Percentiles rank a stretch among this genome's conserved stretches.
These are phyloP conservation scores for Annulohypoxylon bovei DNA, from an alignment of 495 filamentous ascomycete species.

Conservation along the genomic window DNA sequence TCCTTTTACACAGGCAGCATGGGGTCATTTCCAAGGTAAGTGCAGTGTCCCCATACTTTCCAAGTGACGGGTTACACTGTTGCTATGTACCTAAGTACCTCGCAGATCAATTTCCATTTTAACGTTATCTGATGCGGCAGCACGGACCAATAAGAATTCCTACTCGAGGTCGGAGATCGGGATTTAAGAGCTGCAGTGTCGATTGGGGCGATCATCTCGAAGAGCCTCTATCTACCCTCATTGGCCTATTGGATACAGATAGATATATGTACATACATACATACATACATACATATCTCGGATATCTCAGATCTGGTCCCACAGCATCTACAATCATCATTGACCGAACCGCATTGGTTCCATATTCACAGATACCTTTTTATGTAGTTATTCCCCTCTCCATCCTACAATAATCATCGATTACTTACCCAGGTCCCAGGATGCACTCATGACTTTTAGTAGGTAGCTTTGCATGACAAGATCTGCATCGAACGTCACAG, in stretches of 20 bases:
- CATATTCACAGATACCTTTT: background rate
- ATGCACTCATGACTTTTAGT: background rate
- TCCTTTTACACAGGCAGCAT: background rate
- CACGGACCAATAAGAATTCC: constrained; percentile 27
- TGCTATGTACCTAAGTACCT: background rate
- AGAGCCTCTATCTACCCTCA: constrained; percentile 16
- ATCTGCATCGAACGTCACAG: constrained; percentile 18
- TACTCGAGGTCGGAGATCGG: constrained; percentile 30
- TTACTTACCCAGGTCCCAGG: too few species aligned
- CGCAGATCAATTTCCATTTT: constrained; percentile 24
- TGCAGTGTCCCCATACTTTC: background rate
- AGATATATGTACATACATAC: background rate
- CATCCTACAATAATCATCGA: too few species aligned
- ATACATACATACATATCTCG: constrained; percentile 4
- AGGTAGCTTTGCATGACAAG: background rate
- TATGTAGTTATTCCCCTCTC: background rate
- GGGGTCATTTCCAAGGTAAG: background rate
- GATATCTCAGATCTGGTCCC: constrained; percentile 22
- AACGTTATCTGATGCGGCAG: constrained; percentile 44
- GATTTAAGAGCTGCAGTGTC: constrained; percentile 27
- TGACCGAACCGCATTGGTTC: background rate
- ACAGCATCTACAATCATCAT: background rate
- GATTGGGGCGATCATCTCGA: constrained; percentile 26
- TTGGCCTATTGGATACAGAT: background rate
- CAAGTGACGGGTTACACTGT: background rate